Percentiles rank a stretch among this genome's conserved stretches.
Conservation (phyloP, 2,329 filamentous ascomycete genomes). For the Aureobasidium melanogenum region DNA sequence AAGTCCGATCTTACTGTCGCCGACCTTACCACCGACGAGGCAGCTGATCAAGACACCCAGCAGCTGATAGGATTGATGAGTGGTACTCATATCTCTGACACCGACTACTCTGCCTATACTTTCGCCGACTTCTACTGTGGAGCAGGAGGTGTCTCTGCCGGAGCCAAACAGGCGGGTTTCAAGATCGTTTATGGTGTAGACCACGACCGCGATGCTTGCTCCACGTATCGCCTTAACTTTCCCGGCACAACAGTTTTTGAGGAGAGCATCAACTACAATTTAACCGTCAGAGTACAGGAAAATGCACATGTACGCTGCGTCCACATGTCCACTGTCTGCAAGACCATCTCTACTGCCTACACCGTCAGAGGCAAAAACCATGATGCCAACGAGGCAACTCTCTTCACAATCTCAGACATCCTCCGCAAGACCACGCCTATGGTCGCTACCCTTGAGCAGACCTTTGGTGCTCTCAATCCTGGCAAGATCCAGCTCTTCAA, state of each 20-base stretch:
- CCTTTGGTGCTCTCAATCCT: slow-evolving; percentile 52
- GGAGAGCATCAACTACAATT: slow-evolving; percentile 6
- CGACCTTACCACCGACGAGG: background rate
- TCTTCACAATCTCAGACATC: slow-evolving; percentile 42
- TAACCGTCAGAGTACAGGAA: background rate
- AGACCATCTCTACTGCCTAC: slow-evolving; percentile 65
- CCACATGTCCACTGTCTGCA: slow-evolving; percentile 73
- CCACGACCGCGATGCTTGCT: slow-evolving; percentile 45
- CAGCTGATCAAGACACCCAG: background rate
- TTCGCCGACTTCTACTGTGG: slow-evolving; percentile 67
- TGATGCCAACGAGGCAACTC: slow-evolving; percentile 55
- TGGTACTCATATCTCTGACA: background rate
- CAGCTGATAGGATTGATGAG: background rate
- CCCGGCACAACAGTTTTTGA: slow-evolving; percentile 20
- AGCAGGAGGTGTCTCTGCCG: slow-evolving; percentile 61
- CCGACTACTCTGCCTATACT: slow-evolving; percentile 40
- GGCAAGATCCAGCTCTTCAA: slow-evolving; percentile 48
- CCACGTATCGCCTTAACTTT: slow-evolving; percentile 54
- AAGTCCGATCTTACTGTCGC: background rate
- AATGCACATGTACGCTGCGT: background rate
- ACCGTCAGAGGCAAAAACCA: slow-evolving; percentile 51
- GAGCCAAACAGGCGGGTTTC: slow-evolving; percentile 52
- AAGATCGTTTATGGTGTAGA: slow-evolving; percentile 57
- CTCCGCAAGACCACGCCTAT: slow-evolving; percentile 54
- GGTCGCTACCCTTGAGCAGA: slow-evolving; percentile 71